A percentile compares a stretch with the other conserved stretches of the same genome.
Evolutionary conservation across 768 basidiomycete species (phyloP).

Genomic region (Pulveroboletus sp.): DNA sequence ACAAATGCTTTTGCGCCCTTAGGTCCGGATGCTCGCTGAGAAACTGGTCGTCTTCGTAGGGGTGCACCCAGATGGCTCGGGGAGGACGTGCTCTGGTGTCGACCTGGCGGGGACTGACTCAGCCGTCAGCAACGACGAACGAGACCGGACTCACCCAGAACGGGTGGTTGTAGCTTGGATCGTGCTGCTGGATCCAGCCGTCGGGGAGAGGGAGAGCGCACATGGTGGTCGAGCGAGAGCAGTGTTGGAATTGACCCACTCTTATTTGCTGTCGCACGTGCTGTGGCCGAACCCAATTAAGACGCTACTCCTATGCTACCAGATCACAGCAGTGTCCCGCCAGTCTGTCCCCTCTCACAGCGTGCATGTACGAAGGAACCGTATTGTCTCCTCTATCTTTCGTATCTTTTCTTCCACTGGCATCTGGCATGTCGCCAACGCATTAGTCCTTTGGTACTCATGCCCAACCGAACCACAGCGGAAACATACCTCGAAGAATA

Average conservation of each 20-base stretch:
- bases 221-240: conserved; percentile 17
- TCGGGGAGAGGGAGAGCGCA: conserved; percentile 42
- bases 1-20: conserved; percentile 32
- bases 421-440: conserved; percentile 37
- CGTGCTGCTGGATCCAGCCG: conserved; percentile 53
- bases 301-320: background rate
- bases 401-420: conserved; percentile 49
- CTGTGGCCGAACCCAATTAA: too few relatives aligned
- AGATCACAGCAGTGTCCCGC: too few relatives aligned
- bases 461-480: conserved; percentile 5
- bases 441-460: background rate
- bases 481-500: conserved; percentile 50
- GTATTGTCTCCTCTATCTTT: conserved; percentile 48
- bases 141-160: conserved; percentile 43
- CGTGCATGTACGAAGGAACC: conserved; percentile 29
- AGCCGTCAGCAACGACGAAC: background rate
- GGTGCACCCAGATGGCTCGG: conserved; percentile 68
- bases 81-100: conserved; percentile 61
- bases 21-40: conserved; percentile 50
- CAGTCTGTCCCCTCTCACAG: background rate
- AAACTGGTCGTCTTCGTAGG: conserved; percentile 64
- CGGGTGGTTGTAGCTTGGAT: conserved; percentile 36
- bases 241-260: background rate
- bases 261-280: conserved; percentile 2
- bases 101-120: conserved; percentile 38